phyloP scores from a whole-genome alignment of 768 basidiomycete genomes.

The Cystofilobasidium macerans region DNA sequence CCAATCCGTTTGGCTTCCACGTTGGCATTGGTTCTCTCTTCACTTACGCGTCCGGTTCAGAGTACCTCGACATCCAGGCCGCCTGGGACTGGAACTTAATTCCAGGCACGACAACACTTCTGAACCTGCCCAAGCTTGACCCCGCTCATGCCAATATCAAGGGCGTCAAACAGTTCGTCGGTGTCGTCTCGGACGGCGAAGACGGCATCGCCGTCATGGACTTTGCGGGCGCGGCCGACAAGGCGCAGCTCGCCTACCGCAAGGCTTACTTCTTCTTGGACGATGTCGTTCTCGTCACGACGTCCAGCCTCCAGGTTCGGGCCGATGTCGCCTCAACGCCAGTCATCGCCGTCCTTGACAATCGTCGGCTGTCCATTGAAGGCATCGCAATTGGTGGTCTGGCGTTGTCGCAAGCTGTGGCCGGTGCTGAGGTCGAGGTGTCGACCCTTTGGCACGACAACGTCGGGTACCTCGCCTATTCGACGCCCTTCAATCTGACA shows the following conservation, averaged over 20 bases:
- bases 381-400: conserved; percentile 43
- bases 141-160: conserved; percentile 43
- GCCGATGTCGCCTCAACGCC: conserved; percentile 41
- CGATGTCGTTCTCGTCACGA: conserved; percentile 52
- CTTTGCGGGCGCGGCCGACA: conserved; percentile 55
- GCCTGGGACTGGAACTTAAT: conserved; percentile 70
- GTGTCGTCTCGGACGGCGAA: conserved; percentile 52
- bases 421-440: conserved; percentile 32
- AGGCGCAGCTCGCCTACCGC: conserved; percentile 47
- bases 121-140: conserved; percentile 47
- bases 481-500: conserved; percentile 33
- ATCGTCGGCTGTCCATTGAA: conserved; percentile 44
- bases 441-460: conserved; percentile 53
- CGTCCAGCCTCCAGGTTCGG: conserved; percentile 44
- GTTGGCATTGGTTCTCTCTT: conserved; percentile 55
- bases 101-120: conserved; percentile 60
- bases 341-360: conserved; percentile 58
- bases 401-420: conserved; percentile 7
- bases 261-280: conserved; percentile 66
- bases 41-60: conserved; percentile 54
- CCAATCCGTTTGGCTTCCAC: conserved; percentile 61
- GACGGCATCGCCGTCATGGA: conserved; percentile 54
- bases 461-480: conserved; percentile 52
- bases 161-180: conserved; percentile 53
- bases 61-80: conserved; percentile 62